Evolutionary conservation across 768 basidiomycete genomes (phyloP), one percentile per base, ranked within the genome.

Genomic region (Sarcodon aspratus): DNA sequence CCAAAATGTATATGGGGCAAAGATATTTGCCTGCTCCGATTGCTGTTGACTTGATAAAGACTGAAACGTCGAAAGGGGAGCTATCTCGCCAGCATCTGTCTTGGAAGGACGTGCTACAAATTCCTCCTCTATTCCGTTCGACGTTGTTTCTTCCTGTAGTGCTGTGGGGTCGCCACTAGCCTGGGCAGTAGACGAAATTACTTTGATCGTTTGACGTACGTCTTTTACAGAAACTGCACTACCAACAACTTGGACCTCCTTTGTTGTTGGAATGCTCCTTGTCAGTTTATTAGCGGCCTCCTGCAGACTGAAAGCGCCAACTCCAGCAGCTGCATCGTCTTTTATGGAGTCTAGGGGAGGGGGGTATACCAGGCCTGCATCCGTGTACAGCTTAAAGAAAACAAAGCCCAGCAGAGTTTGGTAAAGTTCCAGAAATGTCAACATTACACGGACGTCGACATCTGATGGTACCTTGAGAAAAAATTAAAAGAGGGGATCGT

Each of bases 381-480:
- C 93, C n/a, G 87, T 84, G 69, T 92, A 99, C n/a, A 99, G 79
- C 69, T 95, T 96, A 78, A 92, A 99, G 61, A 96, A 81, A 17
- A 92, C 85, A 61, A 99, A 99, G 6, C 90, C 91, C 31, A 98
- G 80, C 8, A 97, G 69, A 1, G 95, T 98, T 66, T 98, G 93
- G 66, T 99, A 98, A 9, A 99, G 78, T 64, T 99, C 96, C 58
- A 99, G 69, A 72, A 99, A 99, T 7, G 96, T 99, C 52, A 96
- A 67, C 83, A 99, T 93, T 45, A 99, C 96, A 38, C 96, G 86
- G 60, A 96, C 84, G 63, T 99, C 96, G 49, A 99, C 95, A 60
- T 98, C 95, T 34, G 81, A 65, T 7, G 96, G 96, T 52, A 97
- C 82, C 92, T 97, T 54, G 1, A 17, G 31, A 36, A 15, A n/a